Conservation (phyloP, 768 basidiomycete species). For the Exsudoporus frostii region DNA sequence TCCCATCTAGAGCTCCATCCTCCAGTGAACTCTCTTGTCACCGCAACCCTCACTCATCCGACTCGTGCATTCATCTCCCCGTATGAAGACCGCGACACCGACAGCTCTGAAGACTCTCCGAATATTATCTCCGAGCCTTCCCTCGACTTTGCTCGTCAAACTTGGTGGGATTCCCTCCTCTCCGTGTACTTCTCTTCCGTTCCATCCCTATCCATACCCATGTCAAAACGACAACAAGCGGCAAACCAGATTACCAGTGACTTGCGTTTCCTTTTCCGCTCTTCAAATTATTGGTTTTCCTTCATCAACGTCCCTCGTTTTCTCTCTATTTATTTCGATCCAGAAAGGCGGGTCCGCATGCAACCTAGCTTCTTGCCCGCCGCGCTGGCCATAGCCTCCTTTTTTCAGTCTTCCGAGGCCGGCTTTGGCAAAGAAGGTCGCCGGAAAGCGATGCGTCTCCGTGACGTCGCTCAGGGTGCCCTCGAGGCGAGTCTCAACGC, state of each 20-base stretch:
- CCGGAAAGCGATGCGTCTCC: slow-evolving; percentile 53
- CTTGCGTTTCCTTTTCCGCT: slow-evolving; percentile 60
- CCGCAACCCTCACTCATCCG: background rate
- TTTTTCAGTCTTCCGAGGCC: slow-evolving; percentile 67
- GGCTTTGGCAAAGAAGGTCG: slow-evolving; percentile 50
- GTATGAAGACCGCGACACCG: slow-evolving; percentile 11
- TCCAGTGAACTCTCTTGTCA: background rate
- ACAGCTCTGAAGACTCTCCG: slow-evolving; percentile 9
- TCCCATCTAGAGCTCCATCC: slow-evolving; percentile 2
- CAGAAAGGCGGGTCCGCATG: slow-evolving; percentile 49
- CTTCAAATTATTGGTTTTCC: slow-evolving; percentile 68
- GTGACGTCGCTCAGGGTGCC: slow-evolving; percentile 66
- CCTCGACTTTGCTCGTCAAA: slow-evolving; percentile 62
- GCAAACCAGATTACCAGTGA: slow-evolving; percentile 49
- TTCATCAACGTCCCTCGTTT: slow-evolving; percentile 73
- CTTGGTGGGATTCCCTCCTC: slow-evolving; percentile 77
- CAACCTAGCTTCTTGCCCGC: slow-evolving; percentile 68
- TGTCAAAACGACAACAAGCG: slow-evolving; percentile 45
- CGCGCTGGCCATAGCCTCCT: slow-evolving; percentile 60
- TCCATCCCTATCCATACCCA: slow-evolving; percentile 33
- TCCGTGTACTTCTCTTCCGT: slow-evolving; percentile 45
- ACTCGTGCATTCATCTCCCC: slow-evolving; percentile 6
- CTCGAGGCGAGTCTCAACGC: slow-evolving; percentile 70
- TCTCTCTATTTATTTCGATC: slow-evolving; percentile 55
- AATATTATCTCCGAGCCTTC: slow-evolving; percentile 55